These are phyloP conservation scores for Chlorella sorokiniana DNA, from an alignment of 139 green algal genomes.

Conservation along the genomic window DNA sequence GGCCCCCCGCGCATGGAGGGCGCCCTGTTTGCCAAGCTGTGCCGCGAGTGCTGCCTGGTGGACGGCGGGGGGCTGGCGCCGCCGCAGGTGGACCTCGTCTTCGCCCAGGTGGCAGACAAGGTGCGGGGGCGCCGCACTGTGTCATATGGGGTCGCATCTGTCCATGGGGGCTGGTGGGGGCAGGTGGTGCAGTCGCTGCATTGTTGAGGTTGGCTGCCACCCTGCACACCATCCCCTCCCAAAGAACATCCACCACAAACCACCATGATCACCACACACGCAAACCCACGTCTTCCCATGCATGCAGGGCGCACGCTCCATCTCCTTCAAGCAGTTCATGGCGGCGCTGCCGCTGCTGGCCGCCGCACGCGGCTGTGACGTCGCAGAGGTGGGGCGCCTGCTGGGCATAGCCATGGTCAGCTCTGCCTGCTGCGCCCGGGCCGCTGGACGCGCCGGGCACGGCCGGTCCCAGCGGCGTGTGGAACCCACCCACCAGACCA, in stretches of 20 bases:
- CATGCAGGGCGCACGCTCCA: not conserved
- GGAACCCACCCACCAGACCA: no score
- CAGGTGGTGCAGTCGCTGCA: not conserved
- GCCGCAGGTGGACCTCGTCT: slow-evolving; percentile 18
- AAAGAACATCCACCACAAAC: not conserved
- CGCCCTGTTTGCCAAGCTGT: slow-evolving; percentile 17
- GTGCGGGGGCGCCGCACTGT: not conserved
- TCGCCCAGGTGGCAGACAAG: slow-evolving; percentile 7
- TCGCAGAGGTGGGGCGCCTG: not conserved
- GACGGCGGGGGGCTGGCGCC: not conserved
- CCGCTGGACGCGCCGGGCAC: no score
- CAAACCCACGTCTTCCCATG: no score
- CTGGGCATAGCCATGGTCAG: no score
- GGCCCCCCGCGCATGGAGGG: slow-evolving; percentile 17
- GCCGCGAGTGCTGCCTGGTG: slow-evolving; percentile 23
- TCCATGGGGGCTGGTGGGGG: not conserved
- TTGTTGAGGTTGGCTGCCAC: not conserved
- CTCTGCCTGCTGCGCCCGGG: no score
- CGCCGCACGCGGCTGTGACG: slow-evolving; percentile 2
- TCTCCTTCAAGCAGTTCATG: slow-evolving; percentile 30
- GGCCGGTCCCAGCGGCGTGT: no score
- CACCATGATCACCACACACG: no score
- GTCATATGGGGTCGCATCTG: not conserved
- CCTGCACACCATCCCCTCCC: not conserved
- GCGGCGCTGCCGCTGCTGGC: slow-evolving; percentile 25